These are phyloP conservation scores for Casuarina cunninghamiana DNA, from an alignment of 306 rosid species.

Conservation along the genomic window DNA sequence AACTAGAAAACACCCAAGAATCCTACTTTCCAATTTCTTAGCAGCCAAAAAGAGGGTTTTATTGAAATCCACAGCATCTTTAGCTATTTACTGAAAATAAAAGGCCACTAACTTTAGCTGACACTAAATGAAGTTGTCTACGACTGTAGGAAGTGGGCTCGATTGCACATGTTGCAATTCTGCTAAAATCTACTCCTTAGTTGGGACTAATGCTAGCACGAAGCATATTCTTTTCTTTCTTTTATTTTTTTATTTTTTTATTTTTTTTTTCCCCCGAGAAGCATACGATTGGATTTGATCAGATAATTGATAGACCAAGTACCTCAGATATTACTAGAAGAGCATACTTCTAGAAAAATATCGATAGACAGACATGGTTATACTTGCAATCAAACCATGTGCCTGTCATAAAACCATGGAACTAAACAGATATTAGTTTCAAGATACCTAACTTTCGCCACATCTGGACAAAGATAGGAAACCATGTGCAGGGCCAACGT, in stretches of 20 bases:
- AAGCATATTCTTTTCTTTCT: neutral
- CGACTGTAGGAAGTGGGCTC: neutral
- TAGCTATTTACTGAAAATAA: no score
- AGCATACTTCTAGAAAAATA: neutral
- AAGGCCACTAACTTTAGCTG: no score
- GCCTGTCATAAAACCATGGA: neutral
- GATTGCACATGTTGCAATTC: neutral
- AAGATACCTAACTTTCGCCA: neutral
- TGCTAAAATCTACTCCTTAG: neutral
- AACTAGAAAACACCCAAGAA: no score
- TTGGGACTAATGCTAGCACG: neutral
- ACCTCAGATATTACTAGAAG: neutral
- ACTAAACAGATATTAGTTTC: neutral
- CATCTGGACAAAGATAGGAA: neutral
- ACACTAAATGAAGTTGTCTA: neutral
- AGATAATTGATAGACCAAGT: neutral
- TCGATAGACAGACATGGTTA: neutral
- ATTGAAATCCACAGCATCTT: no score
- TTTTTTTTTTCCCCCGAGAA: neutral
- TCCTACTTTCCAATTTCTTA: neutral
- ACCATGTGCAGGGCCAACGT: neutral
- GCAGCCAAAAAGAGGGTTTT: no score
- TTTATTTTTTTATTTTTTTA: no score
- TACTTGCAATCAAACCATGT: neutral
- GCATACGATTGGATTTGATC: neutral